phyloP scores from a whole-genome alignment of 2,329 filamentous ascomycete genomes.

The Cladosporium phlei region DNA sequence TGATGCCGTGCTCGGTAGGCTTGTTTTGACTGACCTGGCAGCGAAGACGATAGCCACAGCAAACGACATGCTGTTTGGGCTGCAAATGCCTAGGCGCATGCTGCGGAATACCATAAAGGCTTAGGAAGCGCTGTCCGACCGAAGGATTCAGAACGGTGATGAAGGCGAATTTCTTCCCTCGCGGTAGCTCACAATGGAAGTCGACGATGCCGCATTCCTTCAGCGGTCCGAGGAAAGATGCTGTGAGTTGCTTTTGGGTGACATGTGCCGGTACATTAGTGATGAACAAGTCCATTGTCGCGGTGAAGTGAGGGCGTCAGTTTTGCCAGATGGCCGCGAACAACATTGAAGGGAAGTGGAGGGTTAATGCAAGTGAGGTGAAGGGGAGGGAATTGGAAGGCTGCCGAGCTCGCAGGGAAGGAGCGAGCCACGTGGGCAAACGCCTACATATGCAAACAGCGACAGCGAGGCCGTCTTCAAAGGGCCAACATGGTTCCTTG shows the following conservation, averaged over 20 bases:
- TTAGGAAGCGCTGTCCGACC: slow-evolving; percentile 43
- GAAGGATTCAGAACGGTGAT: slow-evolving; percentile 42
- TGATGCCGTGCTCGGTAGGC: slow-evolving; percentile 23
- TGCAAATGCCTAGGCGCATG: slow-evolving; percentile 14
- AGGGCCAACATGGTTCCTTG: too few relatives aligned
- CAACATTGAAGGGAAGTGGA: too few relatives aligned
- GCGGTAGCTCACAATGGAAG: slow-evolving; percentile 43
- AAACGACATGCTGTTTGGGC: slow-evolving; percentile 6
- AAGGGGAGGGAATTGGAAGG: too few relatives aligned
- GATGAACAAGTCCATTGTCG: slow-evolving; percentile 46
- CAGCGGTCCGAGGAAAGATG: slow-evolving; percentile 38
- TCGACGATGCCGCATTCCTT: slow-evolving; percentile 35
- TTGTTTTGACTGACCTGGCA: slow-evolving; percentile 22
- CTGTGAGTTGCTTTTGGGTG: slow-evolving; percentile 39
- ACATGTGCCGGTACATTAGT: slow-evolving; percentile 38
- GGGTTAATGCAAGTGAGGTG: too few relatives aligned
- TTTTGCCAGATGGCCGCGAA: too few relatives aligned
- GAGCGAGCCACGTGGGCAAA: too few relatives aligned
- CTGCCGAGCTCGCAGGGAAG: too few relatives aligned
- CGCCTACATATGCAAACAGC: too few relatives aligned
- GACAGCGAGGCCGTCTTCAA: too few relatives aligned
- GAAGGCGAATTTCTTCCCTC: slow-evolving; percentile 37
- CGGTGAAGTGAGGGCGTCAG: too few relatives aligned
- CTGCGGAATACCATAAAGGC: slow-evolving; percentile 26
- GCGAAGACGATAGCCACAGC: slow-evolving; percentile 25